phyloP scores from a whole-genome alignment of 495 filamentous ascomycete species.

The Penicillium steckii region DNA sequence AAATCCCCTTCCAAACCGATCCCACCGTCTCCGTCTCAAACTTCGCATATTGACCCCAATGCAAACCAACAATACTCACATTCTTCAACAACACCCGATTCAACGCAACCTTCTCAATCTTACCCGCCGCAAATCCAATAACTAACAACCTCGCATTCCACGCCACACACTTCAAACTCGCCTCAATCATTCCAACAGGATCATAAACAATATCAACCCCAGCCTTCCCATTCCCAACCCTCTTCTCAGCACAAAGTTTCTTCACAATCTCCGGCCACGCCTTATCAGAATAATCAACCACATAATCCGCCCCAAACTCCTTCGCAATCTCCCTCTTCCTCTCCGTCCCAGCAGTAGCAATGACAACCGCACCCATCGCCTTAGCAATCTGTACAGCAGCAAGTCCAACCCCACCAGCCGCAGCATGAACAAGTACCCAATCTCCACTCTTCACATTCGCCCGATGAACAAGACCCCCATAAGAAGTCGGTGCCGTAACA shows the following conservation, averaged over 20 bases:
- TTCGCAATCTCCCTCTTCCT: constrained; percentile 77
- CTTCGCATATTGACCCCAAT: constrained; percentile 83
- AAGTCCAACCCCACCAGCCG: constrained; percentile 87
- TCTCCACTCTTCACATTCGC: constrained; percentile 77
- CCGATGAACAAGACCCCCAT: constrained; percentile 76
- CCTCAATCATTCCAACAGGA: constrained; percentile 82
- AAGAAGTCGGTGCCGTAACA: constrained; percentile 88
- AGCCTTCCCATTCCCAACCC: constrained; percentile 58
- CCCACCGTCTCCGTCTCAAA: constrained; percentile 70
- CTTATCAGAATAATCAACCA: constrained; percentile 69
- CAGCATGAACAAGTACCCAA: constrained; percentile 88
- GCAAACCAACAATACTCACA: constrained; percentile 82
- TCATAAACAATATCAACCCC: constrained; percentile 92
- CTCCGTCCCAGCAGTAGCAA: constrained; percentile 79
- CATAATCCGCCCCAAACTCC: constrained; percentile 80
- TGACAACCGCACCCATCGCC: constrained; percentile 82
- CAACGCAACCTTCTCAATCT: constrained; percentile 87
- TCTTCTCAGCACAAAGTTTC: constrained; percentile 51
- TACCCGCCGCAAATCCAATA: constrained; percentile 86
- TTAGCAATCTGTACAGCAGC: constrained; percentile 94
- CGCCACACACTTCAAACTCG: constrained; percentile 79
- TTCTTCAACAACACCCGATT: constrained; percentile 95
- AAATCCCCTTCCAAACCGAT: constrained; percentile 78
- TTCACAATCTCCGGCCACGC: constrained; percentile 78
- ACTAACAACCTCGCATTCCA: constrained; percentile 90